phyloP scores from a whole-genome alignment of 345 rosid genomes.

The Boechera divaricarpa region DNA sequence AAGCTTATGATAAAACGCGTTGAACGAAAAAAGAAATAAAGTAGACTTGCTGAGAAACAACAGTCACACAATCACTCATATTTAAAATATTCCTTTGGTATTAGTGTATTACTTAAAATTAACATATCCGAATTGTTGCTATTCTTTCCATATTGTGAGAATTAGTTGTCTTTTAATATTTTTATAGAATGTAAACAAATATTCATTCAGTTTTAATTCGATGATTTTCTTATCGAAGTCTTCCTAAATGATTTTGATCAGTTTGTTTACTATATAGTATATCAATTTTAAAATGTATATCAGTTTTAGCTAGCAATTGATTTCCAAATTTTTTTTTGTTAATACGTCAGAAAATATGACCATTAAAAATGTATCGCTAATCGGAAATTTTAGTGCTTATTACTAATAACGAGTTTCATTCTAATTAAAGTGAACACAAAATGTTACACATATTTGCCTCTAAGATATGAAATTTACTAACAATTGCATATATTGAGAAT shows the following conservation, averaged over 20 bases:
- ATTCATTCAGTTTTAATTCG: neutral
- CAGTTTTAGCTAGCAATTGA: neutral
- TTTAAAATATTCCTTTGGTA: slow-evolving; percentile 15
- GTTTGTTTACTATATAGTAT: neutral
- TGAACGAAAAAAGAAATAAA: neutral
- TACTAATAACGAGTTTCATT: neutral
- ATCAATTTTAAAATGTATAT: neutral
- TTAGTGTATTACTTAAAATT: slow-evolving; percentile 21
- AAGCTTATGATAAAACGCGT: slow-evolving; percentile 35
- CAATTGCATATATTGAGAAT: too few species aligned
- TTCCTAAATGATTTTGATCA: neutral
- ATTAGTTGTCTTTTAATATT: neutral
- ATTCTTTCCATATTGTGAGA: neutral
- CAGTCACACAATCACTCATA: slow-evolving; percentile 29
- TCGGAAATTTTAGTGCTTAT: neutral
- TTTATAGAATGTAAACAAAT: neutral
- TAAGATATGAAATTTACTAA: too few species aligned
- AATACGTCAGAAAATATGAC: neutral
- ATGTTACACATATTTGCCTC: too few species aligned
- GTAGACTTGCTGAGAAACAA: slow-evolving; percentile 30
- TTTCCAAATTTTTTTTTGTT: neutral
- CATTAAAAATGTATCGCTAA: neutral
- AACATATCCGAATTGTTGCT: neutral
- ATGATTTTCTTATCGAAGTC: neutral
- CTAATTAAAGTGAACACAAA: neutral